Evolutionary conservation across 352 stramenopile genomes (phyloP), one percentile per base, ranked within the genome.

Genomic region (Phytopythium sindhum): DNA sequence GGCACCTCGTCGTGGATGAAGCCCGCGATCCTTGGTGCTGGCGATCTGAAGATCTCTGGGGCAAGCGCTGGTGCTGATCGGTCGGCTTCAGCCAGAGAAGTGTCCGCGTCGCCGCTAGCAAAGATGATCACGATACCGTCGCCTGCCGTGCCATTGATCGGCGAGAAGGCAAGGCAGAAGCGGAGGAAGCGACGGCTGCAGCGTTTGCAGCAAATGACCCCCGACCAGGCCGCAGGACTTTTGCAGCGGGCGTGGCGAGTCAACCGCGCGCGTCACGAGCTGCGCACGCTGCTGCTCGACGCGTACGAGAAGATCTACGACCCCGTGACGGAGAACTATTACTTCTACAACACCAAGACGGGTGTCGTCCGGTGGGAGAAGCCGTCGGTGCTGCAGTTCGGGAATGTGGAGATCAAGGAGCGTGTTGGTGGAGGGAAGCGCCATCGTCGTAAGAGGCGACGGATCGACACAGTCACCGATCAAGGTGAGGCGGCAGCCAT

Each of bases 271-370:
- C 80, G 77, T 6, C 55, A 65, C 2, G 63, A 87, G 44, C 60
- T 90, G 11, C 70, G 67, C 2, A 39, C 64, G 39, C 60, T 82
- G 39, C 65, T 91, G 19, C 65, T 80, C 15, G 76, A 80, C 23
- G 74, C 75, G 10, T 91, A 91, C 62, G 85, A 92, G 70, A 86
- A 89, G 56, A 82, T 93, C 29, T 92, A 76, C 33, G 86, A 94
- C 57, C 77, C 81, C 2, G 64, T 65, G 8, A 88, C 77, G 14
- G 65, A 80, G 6, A 70, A 87, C 50, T 90, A 69, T 48, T 94
- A 91, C 67, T 94, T 91, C 69, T 84, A 90, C 73, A 94, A 94
- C 75, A 80, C 67, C 35, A 82, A 80, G 31, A 94, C 78, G 8
- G 75, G 82, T 4, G 65, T 70, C 8, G 84, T 89, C 23, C 82